Evolutionary conservation across 257 asterid genomes (phyloP).

Genomic region (Salvia splendens): DNA sequence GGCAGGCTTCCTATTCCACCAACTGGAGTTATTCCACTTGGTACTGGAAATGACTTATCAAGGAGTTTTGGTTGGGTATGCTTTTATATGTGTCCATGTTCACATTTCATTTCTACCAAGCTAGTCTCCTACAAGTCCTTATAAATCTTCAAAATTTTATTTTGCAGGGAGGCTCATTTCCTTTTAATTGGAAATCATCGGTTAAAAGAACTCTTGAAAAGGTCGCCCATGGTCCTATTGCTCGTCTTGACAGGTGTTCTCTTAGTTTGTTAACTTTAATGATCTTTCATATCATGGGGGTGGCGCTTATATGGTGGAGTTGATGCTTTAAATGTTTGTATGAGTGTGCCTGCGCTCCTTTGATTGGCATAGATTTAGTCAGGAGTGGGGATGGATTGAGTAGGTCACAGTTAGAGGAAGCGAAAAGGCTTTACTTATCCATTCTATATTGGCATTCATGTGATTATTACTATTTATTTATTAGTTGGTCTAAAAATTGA

Average conservation of each 20-base stretch:
- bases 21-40: slow-evolving; percentile 86
- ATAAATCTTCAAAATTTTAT: slow-evolving; percentile 15
- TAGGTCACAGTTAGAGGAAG: slow-evolving; percentile 7
- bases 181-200: slow-evolving; percentile 89
- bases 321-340: background rate
- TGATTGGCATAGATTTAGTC: background rate
- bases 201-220: slow-evolving; percentile 81
- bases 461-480: slow-evolving; percentile 1
- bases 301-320: background rate
- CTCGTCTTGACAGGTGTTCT: slow-evolving; percentile 72
- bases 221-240: slow-evolving; percentile 56
- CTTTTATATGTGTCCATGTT: slow-evolving; percentile 26
- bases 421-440: background rate
- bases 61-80: slow-evolving; percentile 97
- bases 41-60: slow-evolving; percentile 97
- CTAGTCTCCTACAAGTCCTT: slow-evolving; percentile 33
- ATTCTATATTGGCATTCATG: background rate
- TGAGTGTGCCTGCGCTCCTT: background rate
- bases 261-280: slow-evolving; percentile 25
- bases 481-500: background rate
- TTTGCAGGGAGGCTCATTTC: slow-evolving; percentile 91
- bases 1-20: slow-evolving; percentile 77
- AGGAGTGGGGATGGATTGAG: background rate
- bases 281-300: slow-evolving; percentile 20
- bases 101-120: slow-evolving; percentile 22